Evolutionary conservation across 176 grass and related monocot species (phyloP), one percentile per base, ranked within the genome.

Genomic region (Musa itinerans): DNA sequence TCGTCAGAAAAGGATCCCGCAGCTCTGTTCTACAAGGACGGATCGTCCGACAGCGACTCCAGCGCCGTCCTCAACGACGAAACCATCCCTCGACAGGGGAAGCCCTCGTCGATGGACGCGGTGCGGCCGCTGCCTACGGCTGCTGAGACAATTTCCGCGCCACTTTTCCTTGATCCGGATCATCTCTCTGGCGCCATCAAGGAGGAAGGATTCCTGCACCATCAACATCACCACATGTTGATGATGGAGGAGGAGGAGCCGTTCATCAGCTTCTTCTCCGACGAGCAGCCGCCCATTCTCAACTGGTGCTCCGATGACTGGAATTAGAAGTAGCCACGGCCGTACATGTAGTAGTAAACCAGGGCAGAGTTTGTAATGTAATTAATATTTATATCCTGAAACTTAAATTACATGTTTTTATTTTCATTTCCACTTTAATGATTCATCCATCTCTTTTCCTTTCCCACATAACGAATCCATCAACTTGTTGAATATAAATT

Each of bases 21-120:
- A 15, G 34, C 67, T 50, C 67, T 43, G 13, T 16, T 69, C 16
- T 69, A 69, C 67, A 69, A 71, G 68, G 76, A 83, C 67, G 85
- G 89, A 23, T 85, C 89, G 11, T 85, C 85, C 57, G 89, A 92
- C 9, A 89, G 89, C 73, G 81, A 92, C 76, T 92, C 86, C 0
- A 92, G 89, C 77, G 86, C 75, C 8, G 87, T 92, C 27, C 64
- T 86, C 15, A 92, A 84, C 84, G 86, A 92, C 65, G 70, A 48
- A 48, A 16, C 4, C 67, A 29, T 49, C 3, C 67, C 48, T 16
- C 27, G 67, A 69, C 67, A 34, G 48, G 27, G 48, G 19, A 12
- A 69, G 67, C 67, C 67, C 15, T 2, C 67, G 16, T 29, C 16
- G 67, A 11, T 17, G 26, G 34, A 17, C 29, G 25, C 15, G 29